Evolutionary conservation across 768 basidiomycete species (phyloP).

Genomic region (Chalciporus pseudorubinellus): DNA sequence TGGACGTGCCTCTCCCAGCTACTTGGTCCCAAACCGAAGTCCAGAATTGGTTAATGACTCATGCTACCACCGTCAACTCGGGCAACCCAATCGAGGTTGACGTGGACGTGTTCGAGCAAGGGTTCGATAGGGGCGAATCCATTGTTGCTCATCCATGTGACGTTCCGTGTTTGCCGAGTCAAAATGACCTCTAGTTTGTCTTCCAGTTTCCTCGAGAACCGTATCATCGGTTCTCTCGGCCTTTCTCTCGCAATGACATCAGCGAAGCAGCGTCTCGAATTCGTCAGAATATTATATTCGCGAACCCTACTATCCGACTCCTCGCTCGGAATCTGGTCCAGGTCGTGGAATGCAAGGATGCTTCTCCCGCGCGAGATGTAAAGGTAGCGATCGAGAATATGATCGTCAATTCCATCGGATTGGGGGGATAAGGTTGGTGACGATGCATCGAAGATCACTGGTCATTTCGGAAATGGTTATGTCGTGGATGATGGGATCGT

Average conservation of each 20-base stretch:
- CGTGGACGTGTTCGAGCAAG: slow-evolving; percentile 32
- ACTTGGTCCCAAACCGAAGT: slow-evolving; percentile 24
- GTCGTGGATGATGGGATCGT: too few species aligned
- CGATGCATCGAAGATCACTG: neutral
- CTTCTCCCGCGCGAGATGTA: neutral
- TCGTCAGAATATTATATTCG: slow-evolving; percentile 42
- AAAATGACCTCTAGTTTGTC: slow-evolving; percentile 22
- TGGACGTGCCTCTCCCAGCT: slow-evolving; percentile 22
- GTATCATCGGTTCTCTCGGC: slow-evolving; percentile 35
- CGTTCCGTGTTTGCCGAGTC: neutral
- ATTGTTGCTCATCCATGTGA: neutral
- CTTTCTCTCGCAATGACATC: slow-evolving; percentile 7
- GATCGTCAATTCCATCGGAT: slow-evolving; percentile 32
- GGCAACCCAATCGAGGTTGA: slow-evolving; percentile 4
- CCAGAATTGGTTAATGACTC: slow-evolving; percentile 25
- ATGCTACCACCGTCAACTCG: slow-evolving; percentile 18
- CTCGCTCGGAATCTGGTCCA: slow-evolving; percentile 31
- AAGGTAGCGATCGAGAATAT: slow-evolving; percentile 32
- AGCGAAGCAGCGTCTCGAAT: slow-evolving; percentile 20
- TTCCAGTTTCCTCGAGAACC: slow-evolving; percentile 38
- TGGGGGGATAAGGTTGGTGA: slow-evolving; percentile 12
- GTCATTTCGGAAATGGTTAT: neutral
- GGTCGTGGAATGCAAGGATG: neutral
- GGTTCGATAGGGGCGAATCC: slow-evolving; percentile 33
- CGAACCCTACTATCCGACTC: slow-evolving; percentile 36